Percentiles rank a stretch among this genome's conserved stretches.
Conservation (phyloP, 2,329 filamentous ascomycete genomes). For the Phialocephala subalpina region DNA sequence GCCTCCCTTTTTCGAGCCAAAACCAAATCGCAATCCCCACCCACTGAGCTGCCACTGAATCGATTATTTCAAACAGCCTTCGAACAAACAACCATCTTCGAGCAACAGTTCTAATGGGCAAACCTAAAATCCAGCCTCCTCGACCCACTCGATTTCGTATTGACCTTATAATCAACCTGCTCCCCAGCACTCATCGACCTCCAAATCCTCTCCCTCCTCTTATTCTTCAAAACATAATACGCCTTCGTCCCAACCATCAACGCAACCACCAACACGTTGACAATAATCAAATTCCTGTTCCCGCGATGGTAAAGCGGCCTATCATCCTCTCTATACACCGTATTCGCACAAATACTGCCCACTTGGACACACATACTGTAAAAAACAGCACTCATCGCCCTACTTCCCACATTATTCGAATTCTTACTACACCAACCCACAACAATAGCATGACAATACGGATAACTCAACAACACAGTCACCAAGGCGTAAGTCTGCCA, state of each 20-base stretch:
- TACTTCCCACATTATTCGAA: slow-evolving; percentile 66
- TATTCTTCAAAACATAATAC: slow-evolving; percentile 57
- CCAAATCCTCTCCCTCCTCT: slow-evolving; percentile 51
- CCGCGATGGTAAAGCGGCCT: slow-evolving; percentile 63
- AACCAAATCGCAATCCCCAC: not conserved
- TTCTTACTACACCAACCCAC: slow-evolving; percentile 61
- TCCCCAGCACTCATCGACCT: slow-evolving; percentile 54
- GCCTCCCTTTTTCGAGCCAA: not conserved
- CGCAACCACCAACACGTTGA: slow-evolving; percentile 54
- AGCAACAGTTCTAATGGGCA: slow-evolving; percentile 40
- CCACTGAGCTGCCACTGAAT: not conserved
- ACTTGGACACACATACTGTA: slow-evolving; percentile 60
- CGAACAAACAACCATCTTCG: not conserved
- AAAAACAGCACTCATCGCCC: slow-evolving; percentile 67
- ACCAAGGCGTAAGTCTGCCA: slow-evolving; percentile 50
- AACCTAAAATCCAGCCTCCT: slow-evolving; percentile 50
- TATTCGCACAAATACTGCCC: slow-evolving; percentile 49
- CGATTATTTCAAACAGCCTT: too few species aligned
- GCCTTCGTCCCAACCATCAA: slow-evolving; percentile 58
- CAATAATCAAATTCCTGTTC: slow-evolving; percentile 63
- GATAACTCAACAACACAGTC: slow-evolving; percentile 40
- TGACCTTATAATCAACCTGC: slow-evolving; percentile 44
- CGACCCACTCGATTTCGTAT: slow-evolving; percentile 48
- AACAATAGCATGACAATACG: slow-evolving; percentile 42
- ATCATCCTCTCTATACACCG: slow-evolving; percentile 60